Conservation (phyloP, 208 protist genomes). For the Acanthamoeba healyi region DNA sequence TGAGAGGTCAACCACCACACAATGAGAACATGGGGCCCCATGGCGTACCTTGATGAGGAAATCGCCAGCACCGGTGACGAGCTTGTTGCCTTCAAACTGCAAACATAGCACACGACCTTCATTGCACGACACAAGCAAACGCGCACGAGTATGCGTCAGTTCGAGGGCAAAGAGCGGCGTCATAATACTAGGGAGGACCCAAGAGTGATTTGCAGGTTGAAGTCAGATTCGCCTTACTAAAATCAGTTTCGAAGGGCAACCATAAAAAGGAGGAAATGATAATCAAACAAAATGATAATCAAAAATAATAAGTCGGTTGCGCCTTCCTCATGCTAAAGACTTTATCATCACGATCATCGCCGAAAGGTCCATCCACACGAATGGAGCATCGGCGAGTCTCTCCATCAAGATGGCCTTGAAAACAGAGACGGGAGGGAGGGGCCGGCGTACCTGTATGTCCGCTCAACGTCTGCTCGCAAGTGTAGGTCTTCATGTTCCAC, state of each 20-base stretch:
- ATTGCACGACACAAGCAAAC: background rate
- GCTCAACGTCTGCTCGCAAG: conserved; percentile 37
- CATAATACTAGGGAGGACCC: too few species aligned
- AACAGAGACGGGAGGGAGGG: too few species aligned
- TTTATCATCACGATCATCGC: conserved; percentile 40
- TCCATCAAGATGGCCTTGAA: too few species aligned
- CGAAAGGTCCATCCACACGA: too few species aligned
- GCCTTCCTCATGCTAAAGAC: conserved; percentile 55
- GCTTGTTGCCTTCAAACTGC: conserved; percentile 61
- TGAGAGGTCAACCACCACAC: background rate
- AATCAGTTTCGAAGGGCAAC: conserved; percentile 16
- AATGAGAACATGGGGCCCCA: background rate
- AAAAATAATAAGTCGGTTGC: background rate
- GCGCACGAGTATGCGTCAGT: too few species aligned
- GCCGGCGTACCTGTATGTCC: conserved; percentile 34
- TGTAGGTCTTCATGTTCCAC: conserved; percentile 72
- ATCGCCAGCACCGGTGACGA: conserved; percentile 21
- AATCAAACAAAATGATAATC: background rate
- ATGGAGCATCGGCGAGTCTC: too few species aligned
- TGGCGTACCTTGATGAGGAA: conserved; percentile 26
- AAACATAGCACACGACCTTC: conserved; percentile 8
- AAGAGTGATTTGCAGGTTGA: too few species aligned
- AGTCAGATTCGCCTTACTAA: conserved; percentile 56
- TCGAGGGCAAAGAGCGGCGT: background rate
- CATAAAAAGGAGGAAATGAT: background rate